phyloP scores from a whole-genome alignment of 805 yeast species.

The Candida dendrica region DNA sequence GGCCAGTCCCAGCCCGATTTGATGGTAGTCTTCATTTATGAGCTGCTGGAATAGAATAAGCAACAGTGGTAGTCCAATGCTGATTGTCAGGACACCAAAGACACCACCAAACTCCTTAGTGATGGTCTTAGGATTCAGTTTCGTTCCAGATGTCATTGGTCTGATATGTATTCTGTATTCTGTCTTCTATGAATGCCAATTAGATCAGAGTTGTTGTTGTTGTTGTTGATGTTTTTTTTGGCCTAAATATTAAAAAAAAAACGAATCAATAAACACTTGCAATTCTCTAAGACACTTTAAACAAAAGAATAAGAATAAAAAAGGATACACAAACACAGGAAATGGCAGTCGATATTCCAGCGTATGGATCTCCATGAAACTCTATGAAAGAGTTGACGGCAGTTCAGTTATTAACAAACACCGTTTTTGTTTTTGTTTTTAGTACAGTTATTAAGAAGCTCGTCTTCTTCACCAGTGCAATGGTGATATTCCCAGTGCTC shows the following conservation, averaged over 20 bases:
- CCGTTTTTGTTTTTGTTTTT: no score
- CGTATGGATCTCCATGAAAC: background rate
- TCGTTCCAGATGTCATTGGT: conserved; percentile 6
- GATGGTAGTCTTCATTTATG: conserved; percentile 51
- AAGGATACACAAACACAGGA: no score
- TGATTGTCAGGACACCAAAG: conserved; percentile 62
- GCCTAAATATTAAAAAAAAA: background rate
- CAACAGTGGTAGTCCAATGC: conserved; percentile 61
- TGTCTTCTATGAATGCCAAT: no score
- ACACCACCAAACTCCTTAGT: conserved; percentile 74
- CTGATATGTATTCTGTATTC: no score
- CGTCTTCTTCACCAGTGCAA: conserved; percentile 66
- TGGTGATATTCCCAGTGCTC: conserved; percentile 61
- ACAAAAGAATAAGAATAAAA: no score
- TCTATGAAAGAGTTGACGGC: no score
- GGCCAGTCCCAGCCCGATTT: conserved; percentile 41
- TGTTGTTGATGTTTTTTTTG: no score
- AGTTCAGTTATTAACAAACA: no score
- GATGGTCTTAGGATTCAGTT: conserved; percentile 63
- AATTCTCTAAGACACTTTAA: no score
- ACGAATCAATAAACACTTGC: background rate
- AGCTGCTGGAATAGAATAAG: conserved; percentile 52
- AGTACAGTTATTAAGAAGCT: conserved; percentile 63
- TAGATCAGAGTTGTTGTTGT: no score
- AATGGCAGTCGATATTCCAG: conserved; percentile 1